Evolutionary conservation across 768 basidiomycete species (phyloP), one percentile per base, ranked within the genome.

Genomic region (Lactifluus subvellereus): DNA sequence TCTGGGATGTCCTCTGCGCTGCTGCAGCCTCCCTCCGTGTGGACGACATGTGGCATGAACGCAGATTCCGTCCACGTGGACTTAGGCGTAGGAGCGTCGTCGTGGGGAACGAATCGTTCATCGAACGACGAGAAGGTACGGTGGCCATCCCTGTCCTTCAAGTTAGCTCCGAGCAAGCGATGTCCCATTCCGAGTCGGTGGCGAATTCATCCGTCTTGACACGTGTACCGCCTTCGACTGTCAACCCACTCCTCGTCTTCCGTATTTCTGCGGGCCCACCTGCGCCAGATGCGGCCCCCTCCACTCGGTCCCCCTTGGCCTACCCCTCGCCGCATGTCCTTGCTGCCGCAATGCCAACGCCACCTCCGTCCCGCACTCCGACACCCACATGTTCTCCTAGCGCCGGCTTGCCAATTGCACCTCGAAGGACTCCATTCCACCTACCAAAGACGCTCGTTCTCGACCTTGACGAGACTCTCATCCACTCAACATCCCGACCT

Each of bases 391-490:
- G 64, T 45, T 72, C 48, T 75, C 78, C 20, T 76, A 82, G 56
- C 77, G 81, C 53, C 71, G 83, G 85, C 0, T 83, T 86, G 59
- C 74, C 77, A n/a, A 71, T 78, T 27, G 67, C 74, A 18, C 67
- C 80, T 13, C 82, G 84, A 67, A 86, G 81, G 70, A 83, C 87
- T 0, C 86, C 88, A 3, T 88, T 96, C 66, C 88, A 88, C 69
- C 79, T 84, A 37, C 94, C 84, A 32, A 99, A 99, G 79, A 97
- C 94, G 0, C 86, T 99, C 42, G 94, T 99, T 35, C 84, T 99
- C 49, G 97, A 99, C 76, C 80, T 99, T 56, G 97, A 99, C 73
- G 97, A 99, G 77, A 99, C 97, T 0, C 84, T 99, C 53, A 98
- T 98, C 61, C 97, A 99, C 72, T 97, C 95, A 2, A 98, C 97